Evolutionary conservation across 495 filamentous ascomycete species (phyloP), one percentile per base, ranked within the genome.

Genomic region (Talaromyces proteolyticus): DNA sequence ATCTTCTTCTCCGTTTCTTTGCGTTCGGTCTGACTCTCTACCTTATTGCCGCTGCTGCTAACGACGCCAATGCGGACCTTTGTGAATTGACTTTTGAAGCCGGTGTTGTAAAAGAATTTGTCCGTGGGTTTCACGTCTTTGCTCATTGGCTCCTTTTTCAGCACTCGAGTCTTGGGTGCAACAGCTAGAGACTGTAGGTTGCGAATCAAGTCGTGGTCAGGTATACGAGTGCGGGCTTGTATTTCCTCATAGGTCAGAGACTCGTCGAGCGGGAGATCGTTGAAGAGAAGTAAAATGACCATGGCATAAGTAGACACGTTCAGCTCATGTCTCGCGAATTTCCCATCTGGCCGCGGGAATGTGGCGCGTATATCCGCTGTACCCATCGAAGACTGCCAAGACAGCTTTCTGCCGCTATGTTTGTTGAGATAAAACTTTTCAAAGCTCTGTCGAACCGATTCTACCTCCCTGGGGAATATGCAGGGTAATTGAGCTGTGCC

Each of bases 251-350:
- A 93, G 0, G 82, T 87, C 11, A 95, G 63, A 25, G 72, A 81
- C 52, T 84, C 75, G 36, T 76, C 82, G 1, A 80, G 67, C 4
- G 72, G 69, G 0, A 94, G 50, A 40, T 91, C 81, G 57, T 97
- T 96, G 76, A 97, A 99, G 0, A 95, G 80, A 43, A 93, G 55
- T 22, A 99, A 69, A 16, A 99, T 85, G 25, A 96, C 62, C 87
- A 97, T 93, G 49, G 83, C 89, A 58, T 93, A 95, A 0, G 93
- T 99, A 2, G 90, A 84, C 2, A 96, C 89, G 50, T 90, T 95
- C 36, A 99, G 68, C 52, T 99, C 93, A 58, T 95, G 88, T 6
- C 86, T 82, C 36, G 85, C 78, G 18, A 88, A 83, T 58, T 84
- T 89, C 14, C 80, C 78, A 11, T 77, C 81, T 48, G 86, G 83